These are phyloP conservation scores for Citrus sinensis DNA, from an alignment of 345 rosid species.

Conservation along the genomic window DNA sequence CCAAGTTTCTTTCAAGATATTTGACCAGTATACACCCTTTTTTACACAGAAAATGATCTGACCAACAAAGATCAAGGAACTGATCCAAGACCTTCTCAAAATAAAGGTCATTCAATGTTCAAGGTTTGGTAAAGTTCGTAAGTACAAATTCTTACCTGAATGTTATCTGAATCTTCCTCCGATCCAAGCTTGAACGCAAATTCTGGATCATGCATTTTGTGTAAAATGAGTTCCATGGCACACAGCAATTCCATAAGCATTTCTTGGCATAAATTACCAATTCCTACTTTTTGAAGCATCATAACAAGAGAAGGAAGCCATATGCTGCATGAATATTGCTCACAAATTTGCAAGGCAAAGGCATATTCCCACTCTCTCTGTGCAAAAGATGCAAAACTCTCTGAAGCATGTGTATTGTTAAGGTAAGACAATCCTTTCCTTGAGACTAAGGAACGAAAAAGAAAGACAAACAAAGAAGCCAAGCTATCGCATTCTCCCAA, in stretches of 20 bases:
- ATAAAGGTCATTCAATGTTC: not conserved
- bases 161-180: conserved; percentile 45
- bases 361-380: conserved; percentile 77
- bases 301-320: conserved; percentile 86
- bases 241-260: conserved; percentile 42
- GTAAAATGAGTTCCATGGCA: conserved; percentile 53
- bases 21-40: not conserved
- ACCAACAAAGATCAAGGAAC: not conserved
- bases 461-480: conserved; percentile 73
- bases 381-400: conserved; percentile 32
- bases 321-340: conserved; percentile 64
- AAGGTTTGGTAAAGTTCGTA: not conserved
- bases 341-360: conserved; percentile 73
- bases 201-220: conserved; percentile 81
- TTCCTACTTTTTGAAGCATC: conserved; percentile 47
- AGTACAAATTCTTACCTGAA: conserved; percentile 55
- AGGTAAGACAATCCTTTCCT: conserved; percentile 46
- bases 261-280: conserved; percentile 32
- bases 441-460: conserved; percentile 59
- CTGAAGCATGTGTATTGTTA: conserved; percentile 24
- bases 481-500: conserved; percentile 74
- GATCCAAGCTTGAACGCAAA: conserved; percentile 62
- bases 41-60: not conserved
- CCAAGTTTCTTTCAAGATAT: not conserved
- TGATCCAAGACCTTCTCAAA: not conserved